Percentiles rank a stretch among this genome's conserved stretches.
These are phyloP conservation scores for Raphanus hybrid DNA, from an alignment of 441 rosid genomes.

Conservation along the genomic window DNA sequence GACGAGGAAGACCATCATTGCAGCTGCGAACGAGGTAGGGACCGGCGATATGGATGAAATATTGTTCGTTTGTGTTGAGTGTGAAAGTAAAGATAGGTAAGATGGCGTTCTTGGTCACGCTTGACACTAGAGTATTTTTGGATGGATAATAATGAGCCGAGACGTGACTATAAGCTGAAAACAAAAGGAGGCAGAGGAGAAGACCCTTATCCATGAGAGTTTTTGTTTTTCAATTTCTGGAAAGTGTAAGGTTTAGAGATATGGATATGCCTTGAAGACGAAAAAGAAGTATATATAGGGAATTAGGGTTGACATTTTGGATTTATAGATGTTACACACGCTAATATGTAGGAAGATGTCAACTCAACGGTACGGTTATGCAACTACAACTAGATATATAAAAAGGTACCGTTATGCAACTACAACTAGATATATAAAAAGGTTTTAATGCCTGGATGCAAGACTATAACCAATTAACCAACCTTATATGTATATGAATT, in stretches of 20 bases:
- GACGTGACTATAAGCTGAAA: conserved; percentile 9
- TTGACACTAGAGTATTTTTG: conserved; percentile 26
- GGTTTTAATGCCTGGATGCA: not conserved
- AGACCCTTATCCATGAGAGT: conserved; percentile 7
- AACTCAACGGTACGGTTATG: not conserved
- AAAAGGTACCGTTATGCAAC: not conserved
- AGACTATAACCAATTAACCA: conserved; percentile 1
- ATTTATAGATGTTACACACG: conserved; percentile 16
- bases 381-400: not conserved
- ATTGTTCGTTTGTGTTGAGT: conserved; percentile 31
- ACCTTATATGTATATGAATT: not conserved
- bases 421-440: not conserved
- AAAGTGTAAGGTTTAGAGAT: not conserved
- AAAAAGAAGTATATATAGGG: conserved; percentile 11
- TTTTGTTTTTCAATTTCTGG: not conserved
- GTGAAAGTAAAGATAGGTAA: conserved; percentile 33
- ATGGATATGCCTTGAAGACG: conserved; percentile 4
- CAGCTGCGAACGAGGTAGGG: conserved; percentile 28
- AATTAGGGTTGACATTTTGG: conserved; percentile 20
- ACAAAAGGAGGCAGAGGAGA: conserved; percentile 25
- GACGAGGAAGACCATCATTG: conserved; percentile 24
- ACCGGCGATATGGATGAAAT: conserved; percentile 28
- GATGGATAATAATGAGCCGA: not conserved
- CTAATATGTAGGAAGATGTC: conserved; percentile 3
- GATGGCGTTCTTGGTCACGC: conserved; percentile 28